Conservation (phyloP, 495 filamentous ascomycete species). For the Pyrenula aspistea region DNA sequence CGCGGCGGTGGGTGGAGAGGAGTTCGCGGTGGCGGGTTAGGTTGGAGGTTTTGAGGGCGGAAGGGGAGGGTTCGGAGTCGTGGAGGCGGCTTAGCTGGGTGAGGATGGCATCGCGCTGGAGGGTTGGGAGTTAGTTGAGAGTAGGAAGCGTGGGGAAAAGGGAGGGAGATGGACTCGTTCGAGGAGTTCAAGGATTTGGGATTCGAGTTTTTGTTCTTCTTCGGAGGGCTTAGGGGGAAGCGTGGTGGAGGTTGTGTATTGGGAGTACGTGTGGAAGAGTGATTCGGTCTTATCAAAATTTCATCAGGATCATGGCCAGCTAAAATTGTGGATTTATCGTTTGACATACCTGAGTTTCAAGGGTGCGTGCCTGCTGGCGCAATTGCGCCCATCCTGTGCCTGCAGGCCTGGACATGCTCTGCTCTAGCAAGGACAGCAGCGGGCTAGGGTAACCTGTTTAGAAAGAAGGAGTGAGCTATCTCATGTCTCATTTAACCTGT, state of each 20-base stretch:
- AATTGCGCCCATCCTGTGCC: conserved; percentile 90
- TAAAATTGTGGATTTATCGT: not conserved
- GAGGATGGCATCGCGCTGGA: conserved; percentile 70
- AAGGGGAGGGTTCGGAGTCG: conserved; percentile 86
- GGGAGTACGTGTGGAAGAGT: conserved; percentile 89
- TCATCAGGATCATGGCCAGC: too few species aligned
- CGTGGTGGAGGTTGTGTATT: conserved; percentile 73
- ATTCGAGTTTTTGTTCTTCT: conserved; percentile 70
- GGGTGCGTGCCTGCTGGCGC: conserved; percentile 77
- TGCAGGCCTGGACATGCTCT: conserved; percentile 59
- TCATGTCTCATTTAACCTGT: too few species aligned
- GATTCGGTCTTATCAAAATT: conserved; percentile 59
- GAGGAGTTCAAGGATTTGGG: conserved; percentile 73
- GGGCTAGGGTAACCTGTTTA: too few species aligned
- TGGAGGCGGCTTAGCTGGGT: conserved; percentile 77
- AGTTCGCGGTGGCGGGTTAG: conserved; percentile 85
- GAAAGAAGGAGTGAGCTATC: not conserved
- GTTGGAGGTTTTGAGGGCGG: conserved; percentile 89
- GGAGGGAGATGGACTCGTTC: conserved; percentile 43
- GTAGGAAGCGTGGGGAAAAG: not conserved
- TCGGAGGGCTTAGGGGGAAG: conserved; percentile 73
- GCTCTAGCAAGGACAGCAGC: too few species aligned
- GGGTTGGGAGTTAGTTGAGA: conserved; percentile 3
- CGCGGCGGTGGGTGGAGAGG: conserved; percentile 73
- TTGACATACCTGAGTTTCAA: conserved; percentile 82